These are phyloP conservation scores for Stentor roeselii DNA, from an alignment of 73 alveolate species.

Conservation along the genomic window DNA sequence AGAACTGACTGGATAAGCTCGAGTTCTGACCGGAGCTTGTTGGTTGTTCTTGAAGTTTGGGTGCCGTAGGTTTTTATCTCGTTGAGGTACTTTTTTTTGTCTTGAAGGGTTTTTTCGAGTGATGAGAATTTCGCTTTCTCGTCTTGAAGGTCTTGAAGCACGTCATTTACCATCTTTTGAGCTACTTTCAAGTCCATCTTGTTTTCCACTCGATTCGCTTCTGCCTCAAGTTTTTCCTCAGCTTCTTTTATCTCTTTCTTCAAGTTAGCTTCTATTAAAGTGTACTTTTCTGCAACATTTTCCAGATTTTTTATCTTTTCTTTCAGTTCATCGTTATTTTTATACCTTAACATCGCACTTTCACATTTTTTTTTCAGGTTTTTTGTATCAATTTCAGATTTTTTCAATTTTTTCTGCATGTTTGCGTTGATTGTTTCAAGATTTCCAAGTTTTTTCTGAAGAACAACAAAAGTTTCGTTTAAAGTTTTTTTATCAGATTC, in stretches of 20 bases:
- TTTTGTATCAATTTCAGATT: neutral
- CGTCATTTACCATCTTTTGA: neutral
- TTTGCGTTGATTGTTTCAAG: neutral
- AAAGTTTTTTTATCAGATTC: neutral
- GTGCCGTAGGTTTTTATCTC: neutral
- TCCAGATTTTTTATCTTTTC: constrained; percentile 34
- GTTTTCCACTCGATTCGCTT: neutral
- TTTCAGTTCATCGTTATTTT: constrained; percentile 18
- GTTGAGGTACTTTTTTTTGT: no score
- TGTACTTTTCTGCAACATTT: neutral
- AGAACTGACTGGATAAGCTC: neutral
- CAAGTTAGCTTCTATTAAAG: neutral
- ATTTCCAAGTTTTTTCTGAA: neutral
- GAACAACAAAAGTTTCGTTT: neutral
- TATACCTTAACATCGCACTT: neutral
- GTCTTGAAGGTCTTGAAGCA: neutral
- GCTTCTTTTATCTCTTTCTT: neutral
- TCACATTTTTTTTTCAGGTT: neutral
- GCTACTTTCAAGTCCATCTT: constrained; percentile 25
- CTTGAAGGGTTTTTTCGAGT: neutral
- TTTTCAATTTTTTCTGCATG: neutral
- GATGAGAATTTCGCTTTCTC: neutral
- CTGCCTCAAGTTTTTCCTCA: neutral
- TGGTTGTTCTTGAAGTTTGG: neutral
- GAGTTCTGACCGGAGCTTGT: neutral